Evolutionary conservation across 345 rosid species (phyloP).

Genomic region (Bruguiera gymnorhiza): DNA sequence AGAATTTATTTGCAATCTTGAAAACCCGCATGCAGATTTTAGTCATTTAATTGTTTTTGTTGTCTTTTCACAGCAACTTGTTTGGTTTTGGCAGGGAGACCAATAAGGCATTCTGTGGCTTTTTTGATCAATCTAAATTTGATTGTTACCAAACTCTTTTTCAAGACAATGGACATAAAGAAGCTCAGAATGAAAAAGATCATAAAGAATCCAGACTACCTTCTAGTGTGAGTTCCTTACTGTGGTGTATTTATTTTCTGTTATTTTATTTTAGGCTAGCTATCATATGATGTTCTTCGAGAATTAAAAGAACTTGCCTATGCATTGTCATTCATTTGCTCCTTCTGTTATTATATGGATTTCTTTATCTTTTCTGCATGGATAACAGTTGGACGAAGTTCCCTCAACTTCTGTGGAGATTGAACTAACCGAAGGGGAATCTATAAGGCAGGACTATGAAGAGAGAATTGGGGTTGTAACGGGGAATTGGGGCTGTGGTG

Average conservation of each 20-base stretch:
- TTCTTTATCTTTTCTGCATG: constrained; percentile 1
- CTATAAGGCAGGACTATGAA: constrained; percentile 28
- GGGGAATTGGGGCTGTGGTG: constrained; percentile 99
- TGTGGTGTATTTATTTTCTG: not conserved
- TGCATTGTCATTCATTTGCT: not conserved
- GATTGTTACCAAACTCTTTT: constrained; percentile 32
- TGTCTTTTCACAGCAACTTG: constrained; percentile 8
- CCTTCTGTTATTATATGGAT: not conserved
- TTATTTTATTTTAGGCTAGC: not conserved
- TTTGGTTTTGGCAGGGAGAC: constrained; percentile 62
- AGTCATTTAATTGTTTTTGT: not conserved
- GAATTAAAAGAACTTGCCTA: not conserved
- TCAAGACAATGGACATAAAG: constrained; percentile 26
- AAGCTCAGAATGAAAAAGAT: constrained; percentile 26
- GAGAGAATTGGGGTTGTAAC: constrained; percentile 64
- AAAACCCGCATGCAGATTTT: not conserved
- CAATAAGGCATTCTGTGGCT: constrained; percentile 92
- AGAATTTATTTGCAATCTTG: not conserved
- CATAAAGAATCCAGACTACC: constrained; percentile 20
- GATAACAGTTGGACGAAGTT: constrained; percentile 37
- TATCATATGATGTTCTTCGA: not conserved
- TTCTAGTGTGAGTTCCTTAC: constrained; percentile 24
- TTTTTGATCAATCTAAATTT: constrained; percentile 47
- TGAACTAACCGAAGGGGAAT: constrained; percentile 28
- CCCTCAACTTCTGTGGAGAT: constrained; percentile 31